Evolutionary conservation across 2,329 filamentous ascomycete genomes (phyloP).

Genomic region (Colletotrichum higginsianum): DNA sequence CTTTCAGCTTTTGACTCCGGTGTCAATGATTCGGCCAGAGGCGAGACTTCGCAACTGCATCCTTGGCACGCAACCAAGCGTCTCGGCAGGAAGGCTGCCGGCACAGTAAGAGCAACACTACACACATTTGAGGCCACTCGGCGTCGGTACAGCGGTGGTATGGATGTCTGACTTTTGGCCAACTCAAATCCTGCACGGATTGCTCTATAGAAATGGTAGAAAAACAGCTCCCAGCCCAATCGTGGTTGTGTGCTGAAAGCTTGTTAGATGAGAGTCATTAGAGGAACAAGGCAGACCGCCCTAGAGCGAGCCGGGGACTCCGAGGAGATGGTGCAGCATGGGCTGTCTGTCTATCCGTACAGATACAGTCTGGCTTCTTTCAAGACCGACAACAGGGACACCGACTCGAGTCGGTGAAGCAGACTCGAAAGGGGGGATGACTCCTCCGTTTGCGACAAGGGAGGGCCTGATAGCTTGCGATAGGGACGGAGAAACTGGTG

Average conservation of each 20-base stretch:
- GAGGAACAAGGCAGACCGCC: conserved; percentile 11
- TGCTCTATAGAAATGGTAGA: not conserved
- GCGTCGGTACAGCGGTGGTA: not conserved
- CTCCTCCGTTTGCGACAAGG: conserved; percentile 26
- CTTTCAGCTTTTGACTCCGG: not conserved
- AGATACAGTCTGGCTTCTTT: conserved; percentile 5
- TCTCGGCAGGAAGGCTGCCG: conserved; percentile 5
- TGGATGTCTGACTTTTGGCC: not conserved
- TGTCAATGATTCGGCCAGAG: not conserved
- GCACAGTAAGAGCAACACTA: not conserved
- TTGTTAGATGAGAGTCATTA: conserved; percentile 19
- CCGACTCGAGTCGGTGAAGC: conserved; percentile 34
- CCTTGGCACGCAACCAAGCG: conserved; percentile 33
- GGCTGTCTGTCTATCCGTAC: not conserved
- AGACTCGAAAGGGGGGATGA: conserved; percentile 14
- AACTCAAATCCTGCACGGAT: conserved; percentile 10
- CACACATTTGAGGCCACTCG: conserved; percentile 2
- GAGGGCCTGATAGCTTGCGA: conserved; percentile 30
- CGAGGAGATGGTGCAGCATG: conserved; percentile 33
- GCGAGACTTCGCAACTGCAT: conserved; percentile 4
- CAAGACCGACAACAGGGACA: conserved; percentile 18
- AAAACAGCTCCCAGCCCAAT: not conserved
- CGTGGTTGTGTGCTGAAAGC: conserved; percentile 18
- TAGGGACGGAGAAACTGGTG: conserved; percentile 8
- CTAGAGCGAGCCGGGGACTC: conserved; percentile 27